Evolutionary conservation across 805 yeast species (phyloP).

Genomic region (Phaffomyces thermotolerans): DNA sequence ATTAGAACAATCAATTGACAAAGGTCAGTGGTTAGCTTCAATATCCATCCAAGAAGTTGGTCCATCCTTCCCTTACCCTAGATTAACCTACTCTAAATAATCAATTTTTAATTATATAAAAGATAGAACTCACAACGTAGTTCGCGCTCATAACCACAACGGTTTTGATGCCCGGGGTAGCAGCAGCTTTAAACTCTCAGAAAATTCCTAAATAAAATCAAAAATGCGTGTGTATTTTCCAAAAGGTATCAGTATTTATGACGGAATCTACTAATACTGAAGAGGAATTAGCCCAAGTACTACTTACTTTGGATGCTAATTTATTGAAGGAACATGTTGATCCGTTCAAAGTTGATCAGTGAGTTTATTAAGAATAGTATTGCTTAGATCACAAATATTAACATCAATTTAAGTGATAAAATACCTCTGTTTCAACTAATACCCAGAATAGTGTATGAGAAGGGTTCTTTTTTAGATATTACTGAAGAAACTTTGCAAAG

Average conservation of each 20-base stretch:
- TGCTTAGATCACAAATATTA: not conserved
- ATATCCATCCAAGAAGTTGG: conserved; percentile 89
- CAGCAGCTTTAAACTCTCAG: too few species aligned
- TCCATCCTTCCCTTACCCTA: conserved; percentile 72
- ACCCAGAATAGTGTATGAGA: conserved; percentile 49
- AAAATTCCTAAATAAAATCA: too few species aligned
- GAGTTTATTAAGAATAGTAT: not conserved
- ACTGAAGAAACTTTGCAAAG: conserved; percentile 43
- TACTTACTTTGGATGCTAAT: conserved; percentile 18
- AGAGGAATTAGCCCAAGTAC: conserved; percentile 11
- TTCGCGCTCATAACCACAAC: too few species aligned
- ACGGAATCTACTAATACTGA: not conserved
- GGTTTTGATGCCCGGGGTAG: too few species aligned
- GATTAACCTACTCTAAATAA: conserved; percentile 16
- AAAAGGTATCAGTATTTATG: not conserved
- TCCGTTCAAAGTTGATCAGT: conserved; percentile 20
- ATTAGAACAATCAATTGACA: conserved; percentile 55
- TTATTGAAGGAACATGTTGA: conserved; percentile 22
- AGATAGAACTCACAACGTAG: too few species aligned
- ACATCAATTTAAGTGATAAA: conserved; percentile 18
- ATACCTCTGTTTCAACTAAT: conserved; percentile 47
- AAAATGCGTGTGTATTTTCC: too few species aligned
- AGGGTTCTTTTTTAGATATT: conserved; percentile 49
- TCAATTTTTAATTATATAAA: too few species aligned
- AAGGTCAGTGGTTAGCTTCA: conserved; percentile 96